Conservation (phyloP, 257 asterid species). For the Penstemon barbatus region DNA sequence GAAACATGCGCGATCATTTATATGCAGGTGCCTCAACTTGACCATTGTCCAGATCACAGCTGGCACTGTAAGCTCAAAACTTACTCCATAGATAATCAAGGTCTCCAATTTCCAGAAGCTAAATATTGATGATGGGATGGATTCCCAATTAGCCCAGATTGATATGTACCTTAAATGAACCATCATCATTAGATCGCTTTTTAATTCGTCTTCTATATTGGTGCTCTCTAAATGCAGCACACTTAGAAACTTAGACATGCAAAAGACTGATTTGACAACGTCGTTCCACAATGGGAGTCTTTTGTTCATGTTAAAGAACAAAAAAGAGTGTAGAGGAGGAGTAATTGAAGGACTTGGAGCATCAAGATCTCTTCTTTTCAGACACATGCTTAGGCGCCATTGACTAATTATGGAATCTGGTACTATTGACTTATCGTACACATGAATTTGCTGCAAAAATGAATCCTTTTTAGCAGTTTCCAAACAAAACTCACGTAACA, state of each 20-base stretch:
- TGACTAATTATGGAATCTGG: too few relatives aligned
- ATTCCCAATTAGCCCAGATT: neutral
- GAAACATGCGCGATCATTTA: neutral
- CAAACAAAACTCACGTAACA: too few relatives aligned
- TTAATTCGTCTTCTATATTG: neutral
- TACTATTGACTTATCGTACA: too few relatives aligned
- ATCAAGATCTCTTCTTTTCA: too few relatives aligned
- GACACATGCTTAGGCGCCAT: too few relatives aligned
- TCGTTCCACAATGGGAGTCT: neutral
- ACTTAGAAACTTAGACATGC: neutral
- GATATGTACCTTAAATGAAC: slow-evolving; percentile 23
- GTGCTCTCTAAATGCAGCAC: slow-evolving; percentile 4
- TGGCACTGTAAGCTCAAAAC: neutral
- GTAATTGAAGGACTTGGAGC: neutral
- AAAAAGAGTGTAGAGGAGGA: neutral
- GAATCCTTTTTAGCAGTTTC: too few relatives aligned
- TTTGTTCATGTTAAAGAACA: neutral
- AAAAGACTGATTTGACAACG: neutral
- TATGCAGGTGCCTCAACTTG: slow-evolving; percentile 21
- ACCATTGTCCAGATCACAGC: slow-evolving; percentile 7
- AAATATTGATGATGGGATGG: slow-evolving; percentile 8
- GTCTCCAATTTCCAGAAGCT: slow-evolving; percentile 9
- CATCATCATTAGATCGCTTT: neutral
- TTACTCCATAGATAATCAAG: slow-evolving; percentile 10
- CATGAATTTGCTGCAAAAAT: too few relatives aligned